Base-by-base conservation (phyloP, 345 rosid species). In the Bretschneidera sinensis region DNA sequence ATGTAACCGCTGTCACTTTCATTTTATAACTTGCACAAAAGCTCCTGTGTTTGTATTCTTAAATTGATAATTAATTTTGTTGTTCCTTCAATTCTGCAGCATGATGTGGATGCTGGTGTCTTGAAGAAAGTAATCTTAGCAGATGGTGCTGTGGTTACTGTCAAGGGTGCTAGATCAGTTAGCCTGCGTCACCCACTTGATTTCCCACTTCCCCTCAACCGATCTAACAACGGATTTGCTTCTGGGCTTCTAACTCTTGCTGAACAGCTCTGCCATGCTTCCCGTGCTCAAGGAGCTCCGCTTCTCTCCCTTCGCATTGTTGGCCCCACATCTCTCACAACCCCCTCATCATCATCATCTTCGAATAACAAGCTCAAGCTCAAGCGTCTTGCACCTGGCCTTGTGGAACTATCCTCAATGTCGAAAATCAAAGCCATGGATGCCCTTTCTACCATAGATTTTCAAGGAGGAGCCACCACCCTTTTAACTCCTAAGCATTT, bases 161-260 rank as follows among this genome's bases (percentile, higher is more conserved):
- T 94, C 11, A 88, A 79, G 76, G 99, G 99, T 75, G 99, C 97
- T 53, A 81, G 95, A 88, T 86, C 99, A 54, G 96, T 86, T 73
- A 86, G 89, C 71, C 73, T 94, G 67, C 96, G 99, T 17, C 92
- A 81, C 48, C 95, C 97, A 0, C 43, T 88, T 65, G 97, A 94
- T 74, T 81, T 94, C 1, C 89, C 81, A 0, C 86, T 94, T 48
- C 99, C 97, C 5, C 74, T 90, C 17, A 90, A 86, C 62, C 72
- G 78, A 72, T 81, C 79, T 48, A 62, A 68, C 20, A 79, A 55
- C 51, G 89, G 79, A 9, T 76, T 90, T 54, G 97, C 97, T 50
- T 86, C 99, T 24, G 97, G 95, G n/a, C 85, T 94, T 65, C 66
- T 94, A 34, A 78, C 88, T 14, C 72, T 94, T 11, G 95, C 97